phyloP scores from a whole-genome alignment of 2,329 filamentous ascomycete genomes.

The Cytospora leucostoma region DNA sequence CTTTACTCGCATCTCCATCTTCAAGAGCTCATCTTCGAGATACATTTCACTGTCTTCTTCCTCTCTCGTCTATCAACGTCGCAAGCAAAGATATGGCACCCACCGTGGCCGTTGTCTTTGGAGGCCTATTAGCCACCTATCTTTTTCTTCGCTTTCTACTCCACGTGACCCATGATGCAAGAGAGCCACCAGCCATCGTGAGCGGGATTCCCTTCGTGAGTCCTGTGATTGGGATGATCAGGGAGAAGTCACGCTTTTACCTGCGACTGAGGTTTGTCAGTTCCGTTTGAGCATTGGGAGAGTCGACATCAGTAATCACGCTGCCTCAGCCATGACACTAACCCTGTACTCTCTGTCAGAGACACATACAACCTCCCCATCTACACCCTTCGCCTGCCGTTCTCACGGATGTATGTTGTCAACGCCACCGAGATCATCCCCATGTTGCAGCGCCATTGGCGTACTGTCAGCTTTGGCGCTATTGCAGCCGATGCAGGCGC shows the following conservation, averaged over 20 bases:
- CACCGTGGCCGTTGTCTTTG: no score
- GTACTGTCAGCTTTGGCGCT: slow-evolving; percentile 33
- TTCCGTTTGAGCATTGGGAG: no score
- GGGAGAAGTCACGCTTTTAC: not conserved
- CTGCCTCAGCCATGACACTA: no score
- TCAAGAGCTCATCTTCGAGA: no score
- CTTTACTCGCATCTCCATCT: no score
- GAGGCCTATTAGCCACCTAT: slow-evolving; percentile 25
- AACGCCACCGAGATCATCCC: slow-evolving; percentile 34
- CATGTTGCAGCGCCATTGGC: slow-evolving; percentile 33
- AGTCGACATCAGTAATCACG: no score
- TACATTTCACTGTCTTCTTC: no score
- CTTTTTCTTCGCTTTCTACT: slow-evolving; percentile 32
- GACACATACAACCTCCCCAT: slow-evolving; percentile 32
- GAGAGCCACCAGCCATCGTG: slow-evolving; percentile 32
- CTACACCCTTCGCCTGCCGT: slow-evolving; percentile 34
- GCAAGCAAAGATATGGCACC: no score
- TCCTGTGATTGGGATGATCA: slow-evolving; percentile 32
- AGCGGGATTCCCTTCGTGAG: slow-evolving; percentile 32
- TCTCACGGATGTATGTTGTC: slow-evolving; percentile 33
- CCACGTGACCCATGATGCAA: slow-evolving; percentile 31
- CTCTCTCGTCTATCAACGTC: no score
- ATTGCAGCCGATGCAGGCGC: slow-evolving; percentile 31
- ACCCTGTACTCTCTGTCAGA: not conserved
- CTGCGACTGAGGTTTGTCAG: not conserved